Evolutionary conservation across 164 flowering plant species (phyloP), one percentile per base, ranked within the genome.

Genomic region (Umbellularia californica): DNA sequence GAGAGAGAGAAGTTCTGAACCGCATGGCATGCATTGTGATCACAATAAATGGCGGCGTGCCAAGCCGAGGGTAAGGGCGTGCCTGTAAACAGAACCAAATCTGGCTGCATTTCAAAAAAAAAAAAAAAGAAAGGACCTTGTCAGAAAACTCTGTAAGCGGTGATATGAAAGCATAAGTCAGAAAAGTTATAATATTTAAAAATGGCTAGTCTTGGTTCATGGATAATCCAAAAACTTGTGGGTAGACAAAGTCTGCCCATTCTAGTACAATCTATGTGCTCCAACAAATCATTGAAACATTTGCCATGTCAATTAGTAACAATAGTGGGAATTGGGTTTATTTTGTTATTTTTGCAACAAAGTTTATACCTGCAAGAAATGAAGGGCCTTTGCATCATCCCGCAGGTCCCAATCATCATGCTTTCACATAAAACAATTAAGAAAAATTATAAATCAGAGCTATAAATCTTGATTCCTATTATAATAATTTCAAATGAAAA

Each of bases 41-140:
- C 15, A 76, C 67, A 76, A 58, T 77, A 76, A 58, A 35, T 65
- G 41, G 33, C 33, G 64, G 68, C 68, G n/a, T 67, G 55, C 69
- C 24, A 41, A 68, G 50, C n/a, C n/a, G 69, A 73, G 76, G 72
- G 72, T 70, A 71, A 73, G 74, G 22, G 83, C 93, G 73, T 90
- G 88, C 98, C 98, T 90, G 98, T 92, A 75, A 94, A 92, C 1
- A 94, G 88, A 80, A 92, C 97, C 88, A 94, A 77, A 88, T 92
- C 97, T 47, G 97, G 92, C 97, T 92, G 95, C 92, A 89, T 17
- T 82, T 71, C 77, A 70, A 73, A 51, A 73, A 15, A 70, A 73
- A 51, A 73, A 15, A 77, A 77, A 74, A 51, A 73, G 12, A 41
- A 41, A 41, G 76, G 76, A 58, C 23, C 50, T 17, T 35, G 75